phyloP scores from a whole-genome alignment of 2,329 filamentous ascomycete species.

The Trematosphaeria pertusa region DNA sequence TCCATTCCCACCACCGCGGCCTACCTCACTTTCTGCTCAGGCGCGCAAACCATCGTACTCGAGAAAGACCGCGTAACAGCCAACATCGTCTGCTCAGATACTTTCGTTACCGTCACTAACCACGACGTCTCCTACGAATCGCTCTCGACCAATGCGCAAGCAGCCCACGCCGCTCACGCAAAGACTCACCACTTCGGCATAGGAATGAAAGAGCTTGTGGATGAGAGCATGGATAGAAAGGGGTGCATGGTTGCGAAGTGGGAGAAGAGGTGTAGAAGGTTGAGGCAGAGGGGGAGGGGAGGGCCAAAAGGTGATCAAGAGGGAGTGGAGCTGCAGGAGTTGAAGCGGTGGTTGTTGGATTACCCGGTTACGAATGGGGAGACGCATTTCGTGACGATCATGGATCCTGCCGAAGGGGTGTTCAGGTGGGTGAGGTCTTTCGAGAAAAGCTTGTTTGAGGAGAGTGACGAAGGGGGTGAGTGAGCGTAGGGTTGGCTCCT shows the following conservation, averaged over 20 bases:
- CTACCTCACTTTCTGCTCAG: slow-evolving; percentile 64
- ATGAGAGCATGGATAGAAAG: slow-evolving; percentile 45
- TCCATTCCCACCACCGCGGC: slow-evolving; percentile 58
- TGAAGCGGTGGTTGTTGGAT: slow-evolving; percentile 58
- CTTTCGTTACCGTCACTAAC: slow-evolving; percentile 65
- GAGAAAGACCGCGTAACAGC: slow-evolving; percentile 63
- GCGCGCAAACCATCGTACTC: slow-evolving; percentile 55
- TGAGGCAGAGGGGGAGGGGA: slow-evolving; percentile 18
- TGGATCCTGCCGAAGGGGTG: slow-evolving; percentile 61
- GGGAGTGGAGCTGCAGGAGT: slow-evolving; percentile 41
- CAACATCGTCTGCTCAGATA: slow-evolving; percentile 51
- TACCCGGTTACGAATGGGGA: slow-evolving; percentile 64
- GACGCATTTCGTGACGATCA: slow-evolving; percentile 65
- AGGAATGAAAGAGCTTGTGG: slow-evolving; percentile 35
- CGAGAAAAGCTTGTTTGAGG: slow-evolving; percentile 9
- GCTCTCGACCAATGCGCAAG: slow-evolving; percentile 8
- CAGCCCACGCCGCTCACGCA: slow-evolving; percentile 11
- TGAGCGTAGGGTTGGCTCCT: too few species aligned
- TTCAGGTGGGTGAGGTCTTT: slow-evolving; percentile 53
- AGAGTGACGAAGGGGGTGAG: slow-evolving; percentile 1
- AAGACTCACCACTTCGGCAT: slow-evolving; percentile 19
- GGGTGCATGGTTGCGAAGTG: slow-evolving; percentile 40
- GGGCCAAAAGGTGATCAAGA: neutral
- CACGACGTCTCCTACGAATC: slow-evolving; percentile 52
- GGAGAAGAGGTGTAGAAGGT: slow-evolving; percentile 13